phyloP scores from a whole-genome alignment of 2,329 filamentous ascomycete species.

The Cercospora janseana region DNA sequence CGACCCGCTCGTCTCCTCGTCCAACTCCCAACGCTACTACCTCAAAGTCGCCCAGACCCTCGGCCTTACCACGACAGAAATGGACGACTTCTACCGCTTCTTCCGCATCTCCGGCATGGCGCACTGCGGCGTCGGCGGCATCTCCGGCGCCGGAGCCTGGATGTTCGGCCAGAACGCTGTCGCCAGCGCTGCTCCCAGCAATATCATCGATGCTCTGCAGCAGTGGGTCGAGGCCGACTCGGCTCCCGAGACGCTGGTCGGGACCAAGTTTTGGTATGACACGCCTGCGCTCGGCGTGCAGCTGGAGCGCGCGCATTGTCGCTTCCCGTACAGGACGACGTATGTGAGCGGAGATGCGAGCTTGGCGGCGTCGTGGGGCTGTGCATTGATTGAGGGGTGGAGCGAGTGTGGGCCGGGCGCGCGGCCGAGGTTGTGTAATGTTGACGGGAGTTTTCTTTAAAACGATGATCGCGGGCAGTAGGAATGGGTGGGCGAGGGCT shows the following conservation, averaged over 20 bases:
- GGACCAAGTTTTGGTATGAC: slow-evolving; percentile 49
- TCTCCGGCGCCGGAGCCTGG: slow-evolving; percentile 44
- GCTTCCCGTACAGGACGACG: slow-evolving; percentile 36
- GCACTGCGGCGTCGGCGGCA: slow-evolving; percentile 50
- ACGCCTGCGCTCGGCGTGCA: slow-evolving; percentile 42
- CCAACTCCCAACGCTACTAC: slow-evolving; percentile 51
- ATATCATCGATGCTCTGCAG: slow-evolving; percentile 50
- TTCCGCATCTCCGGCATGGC: slow-evolving; percentile 55
- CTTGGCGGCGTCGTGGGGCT: slow-evolving; percentile 39
- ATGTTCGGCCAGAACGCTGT: slow-evolving; percentile 41
- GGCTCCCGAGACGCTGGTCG: slow-evolving; percentile 39
- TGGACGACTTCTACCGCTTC: slow-evolving; percentile 46
- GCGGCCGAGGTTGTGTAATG: slow-evolving; percentile 27
- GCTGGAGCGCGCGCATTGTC: slow-evolving; percentile 50
- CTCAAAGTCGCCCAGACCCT: slow-evolving; percentile 45
- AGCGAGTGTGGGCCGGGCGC: slow-evolving; percentile 29
- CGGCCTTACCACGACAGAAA: slow-evolving; percentile 40
- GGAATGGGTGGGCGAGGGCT: not conserved
- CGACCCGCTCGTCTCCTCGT: slow-evolving; percentile 47
- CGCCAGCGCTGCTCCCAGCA: slow-evolving; percentile 38
- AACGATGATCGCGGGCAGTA: not conserved
- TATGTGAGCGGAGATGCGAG: slow-evolving; percentile 41
- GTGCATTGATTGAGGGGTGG: slow-evolving; percentile 35
- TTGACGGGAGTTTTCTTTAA: slow-evolving; percentile 29
- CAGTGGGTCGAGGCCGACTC: slow-evolving; percentile 38